Evolutionary conservation across 208 protist species (phyloP).

Genomic region (Trypanosoma platydactyli): DNA sequence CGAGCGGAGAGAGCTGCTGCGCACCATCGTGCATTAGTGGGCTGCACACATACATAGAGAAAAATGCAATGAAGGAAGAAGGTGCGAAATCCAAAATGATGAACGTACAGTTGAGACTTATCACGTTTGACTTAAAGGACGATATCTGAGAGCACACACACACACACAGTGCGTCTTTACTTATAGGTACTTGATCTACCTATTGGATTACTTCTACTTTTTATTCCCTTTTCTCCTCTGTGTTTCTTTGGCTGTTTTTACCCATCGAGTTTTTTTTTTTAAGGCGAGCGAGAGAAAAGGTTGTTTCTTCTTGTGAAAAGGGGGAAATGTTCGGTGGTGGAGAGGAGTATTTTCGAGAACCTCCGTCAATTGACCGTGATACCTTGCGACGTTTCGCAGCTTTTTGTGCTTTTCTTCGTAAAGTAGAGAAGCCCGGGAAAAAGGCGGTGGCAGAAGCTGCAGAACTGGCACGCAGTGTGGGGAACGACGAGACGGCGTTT

Average conservation of each 20-base stretch:
- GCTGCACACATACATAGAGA: neutral
- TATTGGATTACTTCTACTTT: neutral
- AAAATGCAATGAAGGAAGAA: neutral
- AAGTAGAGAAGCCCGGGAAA: slow-evolving; percentile 75
- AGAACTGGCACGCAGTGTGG: slow-evolving; percentile 70
- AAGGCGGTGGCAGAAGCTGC: slow-evolving; percentile 57
- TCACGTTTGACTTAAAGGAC: too few relatives aligned
- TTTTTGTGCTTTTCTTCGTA: slow-evolving; percentile 74
- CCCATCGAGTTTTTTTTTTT: slow-evolving; percentile 19
- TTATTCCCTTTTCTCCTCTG: slow-evolving; percentile 9
- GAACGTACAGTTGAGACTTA: too few relatives aligned
- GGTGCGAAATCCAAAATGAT: too few relatives aligned
- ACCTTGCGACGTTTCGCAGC: slow-evolving; percentile 71
- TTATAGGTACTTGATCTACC: too few relatives aligned
- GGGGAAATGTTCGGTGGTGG: slow-evolving; percentile 86
- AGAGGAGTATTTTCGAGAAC: slow-evolving; percentile 89
- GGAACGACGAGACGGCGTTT: slow-evolving; percentile 62
- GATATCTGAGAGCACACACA: too few relatives aligned
- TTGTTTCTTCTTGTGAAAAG: neutral
- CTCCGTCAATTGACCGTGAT: slow-evolving; percentile 75
- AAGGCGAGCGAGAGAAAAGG: neutral
- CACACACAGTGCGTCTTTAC: too few relatives aligned
- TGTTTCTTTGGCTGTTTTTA: slow-evolving; percentile 9
- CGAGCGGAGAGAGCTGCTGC: slow-evolving; percentile 35
- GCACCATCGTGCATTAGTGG: slow-evolving; percentile 1